Base-by-base conservation (phyloP, 2,329 filamentous ascomycete genomes). In the Pseudopyricularia javanii region DNA sequence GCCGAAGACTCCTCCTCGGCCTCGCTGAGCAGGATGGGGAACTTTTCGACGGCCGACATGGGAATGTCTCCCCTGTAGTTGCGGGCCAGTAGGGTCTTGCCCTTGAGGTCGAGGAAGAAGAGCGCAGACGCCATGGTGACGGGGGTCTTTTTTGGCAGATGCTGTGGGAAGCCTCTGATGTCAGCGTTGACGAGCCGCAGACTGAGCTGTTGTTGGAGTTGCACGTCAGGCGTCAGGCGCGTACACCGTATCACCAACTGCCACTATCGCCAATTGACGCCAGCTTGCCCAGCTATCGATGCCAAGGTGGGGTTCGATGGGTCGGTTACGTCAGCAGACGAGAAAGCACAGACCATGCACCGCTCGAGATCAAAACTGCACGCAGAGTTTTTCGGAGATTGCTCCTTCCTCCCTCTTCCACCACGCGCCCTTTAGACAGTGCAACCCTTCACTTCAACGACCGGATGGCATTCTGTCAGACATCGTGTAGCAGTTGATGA, bases 41-140 rank as follows among this genome's bases (percentile, higher is more conserved):
- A 98, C 70, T 95, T 94, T 73, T 98, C 93, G 63, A 98, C 93
- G 34, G 93, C 93, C 54, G 90, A 95, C 93, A 98, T 97, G 70
- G 93, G 93, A 59, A 98, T 95, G 64, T 98, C 93, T 69, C 93
- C 93, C 68, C 93, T 83, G 71, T 98, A 98, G 75, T 98, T 98
- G 66, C 93, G 88, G 70, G 93, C 93, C 65, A 98, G 80, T 62
- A 98, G 91, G 75, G 93, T 97, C 91, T 95, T 98, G 88, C 93
- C 93, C 89, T 98, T 98, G 61, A 98, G 80, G 71, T 98, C 93
- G 64, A 98, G 85, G 70, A 98, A 98, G 80, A 98, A 98, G 64
- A 98, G 69, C 59, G 93, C 93, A 56, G 93, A 98, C 62, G 93
- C 93, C 93, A 98, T 98, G 67, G 62, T 24, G 43, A 22, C 24